Base-by-base conservation (phyloP, 176 grass and related monocot species). In the Aechmea fasciata region DNA sequence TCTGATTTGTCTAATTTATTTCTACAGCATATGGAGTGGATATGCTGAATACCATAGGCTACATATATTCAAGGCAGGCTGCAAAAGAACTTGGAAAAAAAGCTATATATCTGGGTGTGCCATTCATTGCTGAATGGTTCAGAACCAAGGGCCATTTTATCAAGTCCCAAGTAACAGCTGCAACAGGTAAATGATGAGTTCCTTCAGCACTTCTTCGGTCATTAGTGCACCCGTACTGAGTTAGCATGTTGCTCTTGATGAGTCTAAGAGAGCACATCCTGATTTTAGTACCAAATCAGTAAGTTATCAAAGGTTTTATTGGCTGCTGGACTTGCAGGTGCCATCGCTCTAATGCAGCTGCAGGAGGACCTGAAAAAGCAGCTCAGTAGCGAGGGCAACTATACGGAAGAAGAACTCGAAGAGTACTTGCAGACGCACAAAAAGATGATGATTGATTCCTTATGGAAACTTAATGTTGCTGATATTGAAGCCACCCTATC, bases 381-480 rank as follows among this genome's bases (percentile, higher is more conserved):
- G 57, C 78, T 90, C 50, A 92, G 84, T 75, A 65, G 79, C 51
- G 94, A 99, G 68, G 89, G 87, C 47, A 70, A 90, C 17, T 92
- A 85, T 77, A 90, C 75, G 28, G 94, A 99, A 69, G 86, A 84
- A 66, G 81, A 87, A 65, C 87, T 93, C 10, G 89, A 93, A 75
- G 79, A 84, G 47, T 93, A 90, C 66, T 82, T 90, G 84, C 72
- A 93, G 72, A 90, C 81, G 69, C 84, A 99, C 69, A 90, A 99
- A 82, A 83, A 99, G 67, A 52, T 90, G 54, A 93, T 99, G 89
- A 79, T 90, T 51, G 94, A 93, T 87, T 99, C 94, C 57, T 83
- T 99, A 64, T 99, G 94, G 94, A 99, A 99, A 74, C 89, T 99
- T 69, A 99, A 99, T 49, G 94, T 99, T 81, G 89, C 94, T 70